phyloP scores from a whole-genome alignment of 2,329 filamentous ascomycete species.

The Claviceps spartinae region DNA sequence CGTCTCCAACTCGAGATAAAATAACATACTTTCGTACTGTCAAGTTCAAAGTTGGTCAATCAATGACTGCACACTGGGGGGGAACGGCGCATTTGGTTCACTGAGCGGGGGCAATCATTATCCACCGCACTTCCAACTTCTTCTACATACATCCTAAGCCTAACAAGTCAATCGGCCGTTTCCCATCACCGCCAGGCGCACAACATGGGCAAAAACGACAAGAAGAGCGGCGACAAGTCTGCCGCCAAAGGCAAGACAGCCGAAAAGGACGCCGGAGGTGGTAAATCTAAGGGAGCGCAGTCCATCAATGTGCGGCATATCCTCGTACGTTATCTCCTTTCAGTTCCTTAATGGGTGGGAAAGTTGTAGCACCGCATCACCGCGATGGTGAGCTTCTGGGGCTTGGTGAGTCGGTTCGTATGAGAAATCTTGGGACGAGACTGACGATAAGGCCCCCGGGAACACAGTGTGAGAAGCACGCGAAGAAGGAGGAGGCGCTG shows the following conservation, averaged over 20 bases:
- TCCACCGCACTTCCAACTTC: too few species aligned
- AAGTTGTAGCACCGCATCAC: not conserved
- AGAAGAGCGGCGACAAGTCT: not conserved
- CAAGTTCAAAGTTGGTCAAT: too few species aligned
- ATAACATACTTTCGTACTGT: too few species aligned
- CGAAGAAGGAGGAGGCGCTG: conserved; percentile 65
- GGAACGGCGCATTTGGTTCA: too few species aligned
- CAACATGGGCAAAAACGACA: not conserved
- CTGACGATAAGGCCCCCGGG: not conserved
- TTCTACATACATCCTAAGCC: too few species aligned
- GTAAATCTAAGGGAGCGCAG: conserved; percentile 42
- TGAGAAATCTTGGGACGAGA: not conserved
- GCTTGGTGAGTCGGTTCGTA: too few species aligned
- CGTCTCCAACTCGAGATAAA: too few species aligned
- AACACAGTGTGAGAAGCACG: conserved; percentile 56
- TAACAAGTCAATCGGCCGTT: too few species aligned
- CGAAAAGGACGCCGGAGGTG: conserved; percentile 21
- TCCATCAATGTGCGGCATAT: conserved; percentile 66
- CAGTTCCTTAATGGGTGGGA: not conserved
- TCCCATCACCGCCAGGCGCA: not conserved
- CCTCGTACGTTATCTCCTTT: conserved; percentile 26
- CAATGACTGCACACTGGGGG: too few species aligned
- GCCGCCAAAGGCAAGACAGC: conserved; percentile 6
- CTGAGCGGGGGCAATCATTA: too few species aligned
- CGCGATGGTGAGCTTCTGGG: not conserved